Conservation (phyloP, 2,329 filamentous ascomycete species). For the Phoma herbarum region DNA sequence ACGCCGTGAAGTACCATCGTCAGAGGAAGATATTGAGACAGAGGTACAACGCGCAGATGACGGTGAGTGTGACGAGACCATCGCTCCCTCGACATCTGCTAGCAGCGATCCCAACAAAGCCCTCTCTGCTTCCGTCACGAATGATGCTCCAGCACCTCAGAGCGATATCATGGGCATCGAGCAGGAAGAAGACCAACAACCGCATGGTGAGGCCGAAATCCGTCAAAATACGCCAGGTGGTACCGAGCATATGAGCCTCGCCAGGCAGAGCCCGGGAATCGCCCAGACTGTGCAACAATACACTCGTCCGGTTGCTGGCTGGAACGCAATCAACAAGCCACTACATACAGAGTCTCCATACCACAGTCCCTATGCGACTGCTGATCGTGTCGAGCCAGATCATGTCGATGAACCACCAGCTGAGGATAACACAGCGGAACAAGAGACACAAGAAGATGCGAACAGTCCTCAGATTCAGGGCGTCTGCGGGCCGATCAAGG, state of each 20-base stretch:
- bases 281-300: neutral
- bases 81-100: neutral
- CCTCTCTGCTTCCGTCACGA: neutral
- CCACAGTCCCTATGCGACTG: constrained; percentile 30
- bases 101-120: neutral
- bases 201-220: neutral
- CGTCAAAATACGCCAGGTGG: neutral
- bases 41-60: neutral
- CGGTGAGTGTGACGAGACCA: neutral
- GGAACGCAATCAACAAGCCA: constrained; percentile 33
- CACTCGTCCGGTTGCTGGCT: constrained; percentile 10
- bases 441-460: neutral
- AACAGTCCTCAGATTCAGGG: constrained; percentile 15
- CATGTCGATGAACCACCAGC: neutral
- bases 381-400: neutral
- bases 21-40: neutral
- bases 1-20: neutral
- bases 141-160: neutral
- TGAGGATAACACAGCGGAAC: neutral
- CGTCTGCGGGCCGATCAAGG: constrained; percentile 20
- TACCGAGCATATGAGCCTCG: neutral
- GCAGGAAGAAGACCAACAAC: neutral
- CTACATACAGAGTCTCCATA: constrained; percentile 16
- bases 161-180: neutral
- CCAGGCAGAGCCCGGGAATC: neutral